phyloP scores from a whole-genome alignment of 2,329 filamentous ascomycete species.

The Aspergillus chevalieri region DNA sequence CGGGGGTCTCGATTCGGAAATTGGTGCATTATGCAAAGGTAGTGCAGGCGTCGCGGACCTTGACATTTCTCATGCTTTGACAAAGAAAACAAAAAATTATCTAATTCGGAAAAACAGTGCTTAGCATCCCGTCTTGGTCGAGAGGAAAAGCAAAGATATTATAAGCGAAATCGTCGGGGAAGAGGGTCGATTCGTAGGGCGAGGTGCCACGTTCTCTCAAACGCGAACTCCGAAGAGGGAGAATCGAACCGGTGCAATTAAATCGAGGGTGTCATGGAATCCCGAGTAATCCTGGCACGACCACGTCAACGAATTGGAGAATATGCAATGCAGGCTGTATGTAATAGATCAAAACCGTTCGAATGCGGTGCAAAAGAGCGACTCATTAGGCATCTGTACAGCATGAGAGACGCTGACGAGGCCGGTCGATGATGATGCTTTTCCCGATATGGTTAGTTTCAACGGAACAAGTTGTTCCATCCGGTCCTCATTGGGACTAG shows the following conservation, averaged over 20 bases:
- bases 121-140: conserved; percentile 22
- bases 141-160: not conserved
- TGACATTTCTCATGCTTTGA: conserved; percentile 54
- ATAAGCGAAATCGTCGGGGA: not conserved
- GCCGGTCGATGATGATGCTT: conserved; percentile 23
- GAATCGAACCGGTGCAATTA: not conserved
- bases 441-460: conserved; percentile 16
- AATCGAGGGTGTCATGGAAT: not conserved
- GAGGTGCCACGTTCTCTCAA: conserved; percentile 27
- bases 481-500: conserved; percentile 10
- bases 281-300: no score
- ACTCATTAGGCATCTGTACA: not conserved
- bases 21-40: conserved; percentile 50
- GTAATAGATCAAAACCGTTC: not conserved
- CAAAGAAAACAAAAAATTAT: conserved; percentile 8
- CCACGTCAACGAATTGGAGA: not conserved
- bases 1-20: conserved; percentile 22
- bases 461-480: conserved; percentile 14
- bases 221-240: not conserved
- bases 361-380: not conserved
- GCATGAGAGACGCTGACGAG: conserved; percentile 2
- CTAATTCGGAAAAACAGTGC: conserved; percentile 10
- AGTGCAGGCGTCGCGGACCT: conserved; percentile 54
- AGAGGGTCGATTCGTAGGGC: conserved; percentile 15
- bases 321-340: no score